Conservation (phyloP, 31 red algal species). For the Asparagopsis taxiformis region DNA sequence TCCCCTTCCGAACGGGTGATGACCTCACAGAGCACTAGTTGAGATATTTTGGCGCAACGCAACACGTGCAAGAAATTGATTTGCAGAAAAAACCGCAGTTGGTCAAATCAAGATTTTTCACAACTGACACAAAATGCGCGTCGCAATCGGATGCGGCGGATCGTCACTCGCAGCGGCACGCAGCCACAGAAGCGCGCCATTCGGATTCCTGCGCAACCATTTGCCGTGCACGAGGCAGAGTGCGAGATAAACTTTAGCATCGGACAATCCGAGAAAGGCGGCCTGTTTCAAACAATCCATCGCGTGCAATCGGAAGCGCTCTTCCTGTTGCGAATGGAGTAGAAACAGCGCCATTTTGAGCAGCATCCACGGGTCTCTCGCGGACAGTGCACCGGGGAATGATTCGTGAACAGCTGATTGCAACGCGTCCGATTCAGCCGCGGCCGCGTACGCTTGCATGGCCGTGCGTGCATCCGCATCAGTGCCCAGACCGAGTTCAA, state of each 20-base stretch:
- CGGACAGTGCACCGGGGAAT: constrained; percentile 13
- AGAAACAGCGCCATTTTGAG: constrained; percentile 24
- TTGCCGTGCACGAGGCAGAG: constrained; percentile 15
- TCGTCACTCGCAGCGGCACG: constrained; percentile 22
- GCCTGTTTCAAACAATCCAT: constrained; percentile 32
- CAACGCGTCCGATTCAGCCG: neutral
- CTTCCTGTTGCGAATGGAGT: neutral
- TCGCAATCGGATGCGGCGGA: constrained; percentile 16
- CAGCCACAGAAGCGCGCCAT: constrained; percentile 10
- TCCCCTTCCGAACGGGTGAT: no score
- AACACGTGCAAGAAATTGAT: no score
- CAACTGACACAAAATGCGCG: neutral
- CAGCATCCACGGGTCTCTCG: constrained; percentile 16
- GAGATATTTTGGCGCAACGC: no score
- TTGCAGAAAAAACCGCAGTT: neutral
- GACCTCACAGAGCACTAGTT: no score
- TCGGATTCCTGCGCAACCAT: constrained; percentile 7
- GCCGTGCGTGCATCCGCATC: constrained; percentile 1
- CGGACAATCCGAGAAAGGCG: constrained; percentile 8
- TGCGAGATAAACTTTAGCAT: constrained; percentile 16
- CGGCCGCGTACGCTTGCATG: constrained; percentile 2
- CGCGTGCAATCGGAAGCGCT: constrained; percentile 1
- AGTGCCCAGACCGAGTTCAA: constrained; percentile 15
- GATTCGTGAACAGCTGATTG: neutral
- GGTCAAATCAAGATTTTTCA: neutral